phyloP scores from a whole-genome alignment of 306 rosid genomes.

The Gastrolobium villosum region DNA sequence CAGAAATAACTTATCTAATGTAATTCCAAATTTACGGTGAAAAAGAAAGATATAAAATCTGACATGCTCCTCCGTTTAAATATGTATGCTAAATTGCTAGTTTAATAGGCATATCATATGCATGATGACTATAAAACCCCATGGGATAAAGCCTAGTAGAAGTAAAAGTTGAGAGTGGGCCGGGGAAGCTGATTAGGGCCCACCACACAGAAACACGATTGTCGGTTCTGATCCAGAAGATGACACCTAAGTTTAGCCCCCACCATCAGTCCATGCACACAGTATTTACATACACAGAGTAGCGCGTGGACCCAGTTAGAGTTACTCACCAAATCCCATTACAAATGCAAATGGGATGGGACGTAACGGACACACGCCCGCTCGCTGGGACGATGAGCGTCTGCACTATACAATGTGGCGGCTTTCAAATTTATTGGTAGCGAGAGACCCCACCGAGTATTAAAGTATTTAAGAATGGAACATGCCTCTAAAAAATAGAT shows the following conservation, averaged over 20 bases:
- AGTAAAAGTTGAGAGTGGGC: background rate
- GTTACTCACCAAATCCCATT: conserved; percentile 17
- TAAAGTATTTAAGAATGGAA: background rate
- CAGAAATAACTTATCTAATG: too few species aligned
- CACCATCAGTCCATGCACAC: background rate
- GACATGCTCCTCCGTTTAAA: too few species aligned
- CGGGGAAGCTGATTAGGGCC: background rate
- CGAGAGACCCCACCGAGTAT: background rate
- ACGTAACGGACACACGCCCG: background rate
- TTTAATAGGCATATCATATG: too few species aligned
- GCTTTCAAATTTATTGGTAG: conserved; percentile 29
- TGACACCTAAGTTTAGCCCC: background rate
- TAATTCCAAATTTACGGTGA: too few species aligned
- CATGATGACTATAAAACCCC: too few species aligned
- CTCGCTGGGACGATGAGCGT: background rate
- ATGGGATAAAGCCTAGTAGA: background rate
- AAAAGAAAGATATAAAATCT: too few species aligned
- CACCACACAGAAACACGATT: background rate
- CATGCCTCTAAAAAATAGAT: background rate
- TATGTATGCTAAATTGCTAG: too few species aligned
- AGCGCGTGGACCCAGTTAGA: conserved; percentile 21
- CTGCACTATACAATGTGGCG: conserved; percentile 27
- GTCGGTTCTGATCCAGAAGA: background rate
- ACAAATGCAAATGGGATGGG: conserved; percentile 11
- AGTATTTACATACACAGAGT: background rate